Evolutionary conservation across 1,284 basidiomycete species (phyloP).

Genomic region (Dichomitus squalens): DNA sequence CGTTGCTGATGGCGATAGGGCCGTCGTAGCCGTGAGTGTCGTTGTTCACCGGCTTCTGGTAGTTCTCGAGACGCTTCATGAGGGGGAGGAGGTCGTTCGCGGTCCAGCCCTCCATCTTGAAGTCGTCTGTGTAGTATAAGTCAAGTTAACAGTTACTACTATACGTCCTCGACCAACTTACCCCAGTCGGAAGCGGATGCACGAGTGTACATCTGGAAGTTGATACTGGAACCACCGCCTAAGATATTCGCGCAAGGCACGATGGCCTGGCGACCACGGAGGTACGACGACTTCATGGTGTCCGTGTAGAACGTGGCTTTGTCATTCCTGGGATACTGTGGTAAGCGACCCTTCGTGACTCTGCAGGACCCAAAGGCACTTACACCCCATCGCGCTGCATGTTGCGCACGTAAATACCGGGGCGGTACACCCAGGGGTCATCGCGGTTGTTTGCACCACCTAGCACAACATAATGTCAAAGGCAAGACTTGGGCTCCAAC

Average conservation of each 20-base stretch:
- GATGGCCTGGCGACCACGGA: constrained; percentile 66
- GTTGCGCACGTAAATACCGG: constrained; percentile 69
- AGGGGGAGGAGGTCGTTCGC: constrained; percentile 66
- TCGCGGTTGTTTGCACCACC: constrained; percentile 73
- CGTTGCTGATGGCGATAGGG: constrained; percentile 71
- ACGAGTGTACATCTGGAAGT: constrained; percentile 77
- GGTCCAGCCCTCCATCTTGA: constrained; percentile 72
- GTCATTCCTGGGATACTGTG: constrained; percentile 51
- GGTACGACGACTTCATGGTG: constrained; percentile 54
- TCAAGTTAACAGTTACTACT: neutral
- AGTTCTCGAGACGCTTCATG: constrained; percentile 79
- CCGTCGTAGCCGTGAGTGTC: constrained; percentile 70
- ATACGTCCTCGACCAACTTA: constrained; percentile 30
- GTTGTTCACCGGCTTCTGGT: constrained; percentile 64
- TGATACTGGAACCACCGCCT: constrained; percentile 57
- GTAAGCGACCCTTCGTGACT: neutral
- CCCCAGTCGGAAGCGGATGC: constrained; percentile 75
- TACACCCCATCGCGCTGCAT: constrained; percentile 72
- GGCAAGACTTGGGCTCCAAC: neutral
- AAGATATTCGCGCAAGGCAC: constrained; percentile 76
- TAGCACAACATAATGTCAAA: constrained; percentile 22
- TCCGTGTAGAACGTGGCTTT: constrained; percentile 74
- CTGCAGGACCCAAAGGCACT: constrained; percentile 22
- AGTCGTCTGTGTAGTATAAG: constrained; percentile 54
- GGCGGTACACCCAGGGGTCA: constrained; percentile 74